Base-by-base conservation (phyloP, 2,329 filamentous ascomycete species). In the Fonsecaea monophora region DNA sequence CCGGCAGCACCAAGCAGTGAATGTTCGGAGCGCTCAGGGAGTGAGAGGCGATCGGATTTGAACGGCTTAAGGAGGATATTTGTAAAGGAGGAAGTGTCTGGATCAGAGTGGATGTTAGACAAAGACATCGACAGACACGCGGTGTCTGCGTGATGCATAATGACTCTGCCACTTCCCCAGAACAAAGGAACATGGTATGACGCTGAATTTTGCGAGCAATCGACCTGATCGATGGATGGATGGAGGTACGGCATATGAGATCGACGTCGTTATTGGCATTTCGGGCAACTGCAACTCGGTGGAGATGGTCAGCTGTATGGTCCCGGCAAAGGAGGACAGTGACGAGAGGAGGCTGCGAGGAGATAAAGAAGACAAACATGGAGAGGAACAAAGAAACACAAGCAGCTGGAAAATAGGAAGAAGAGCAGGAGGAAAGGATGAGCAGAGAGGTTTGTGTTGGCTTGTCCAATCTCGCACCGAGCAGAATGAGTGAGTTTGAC, bases 231-330 rank as follows among this genome's bases (percentile, higher is more conserved):
- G 37, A 35, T 32, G 32, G 59, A 40, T 40, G 37, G 58, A 15
- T 32, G 35, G 18, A 25, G 48, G 38, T 37, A 45, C 40, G 57
- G 57, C 37, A 53, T 34, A 53, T 61, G 10, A 54, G 32, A 18
- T 25, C 12, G 18, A 40, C 3, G 45, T 38, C 32, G 59, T 53
- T 50, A 32, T 32, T 53, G 59, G 59, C 48, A 30, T 18, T 57
- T 61, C 59, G 59, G 59, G 34, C 59, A 61, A 32, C 59, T 61
- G 59, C 59, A 61, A 61, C 45, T 61, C 45, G 59, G 59, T 61
- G 59, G 57, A 60, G 57, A 48, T 60, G 57, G 40, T 53, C 32
- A 35, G 32, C 10, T 61, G 42, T 53, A n/a, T 13, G 53, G 32
- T 61, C 34, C 59, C 45, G 25, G 45, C 45, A 15, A 25, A 53